Evolutionary conservation across 2,329 filamentous ascomycete species (phyloP).

Genomic region (Xylaria sp.): DNA sequence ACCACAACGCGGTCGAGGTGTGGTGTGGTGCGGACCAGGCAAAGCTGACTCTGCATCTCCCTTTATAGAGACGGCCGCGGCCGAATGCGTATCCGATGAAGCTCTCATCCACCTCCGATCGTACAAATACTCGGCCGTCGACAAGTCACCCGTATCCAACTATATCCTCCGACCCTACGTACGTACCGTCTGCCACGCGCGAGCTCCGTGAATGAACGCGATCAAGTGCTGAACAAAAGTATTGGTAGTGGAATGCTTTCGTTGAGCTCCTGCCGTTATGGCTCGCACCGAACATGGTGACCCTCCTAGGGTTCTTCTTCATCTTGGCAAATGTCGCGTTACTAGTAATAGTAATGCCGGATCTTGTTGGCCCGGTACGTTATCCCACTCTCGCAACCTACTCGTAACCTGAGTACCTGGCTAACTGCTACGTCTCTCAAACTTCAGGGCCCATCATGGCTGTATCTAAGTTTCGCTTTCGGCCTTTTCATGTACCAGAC

Average conservation of each 20-base stretch:
- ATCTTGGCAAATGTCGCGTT: slow-evolving; percentile 84
- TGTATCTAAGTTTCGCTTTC: slow-evolving; percentile 95
- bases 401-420: neutral
- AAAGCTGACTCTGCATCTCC: slow-evolving; percentile 32
- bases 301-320: slow-evolving; percentile 92
- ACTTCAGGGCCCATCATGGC: slow-evolving; percentile 81
- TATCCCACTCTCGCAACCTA: slow-evolving; percentile 17
- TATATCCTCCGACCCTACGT: slow-evolving; percentile 97
- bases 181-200: slow-evolving; percentile 55
- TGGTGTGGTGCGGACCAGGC: neutral
- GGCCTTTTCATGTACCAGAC: slow-evolving; percentile 99
- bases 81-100: slow-evolving; percentile 87
- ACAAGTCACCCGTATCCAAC: slow-evolving; percentile 92
- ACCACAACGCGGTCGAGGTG: neutral
- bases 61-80: slow-evolving; percentile 62
- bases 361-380: slow-evolving; percentile 87
- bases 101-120: slow-evolving; percentile 89
- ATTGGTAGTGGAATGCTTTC: slow-evolving; percentile 89
- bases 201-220: slow-evolving; percentile 12
- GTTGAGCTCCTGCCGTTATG: slow-evolving; percentile 93
- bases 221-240: slow-evolving; percentile 42
- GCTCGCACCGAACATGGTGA: slow-evolving; percentile 98
- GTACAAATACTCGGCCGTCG: slow-evolving; percentile 98
- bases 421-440: slow-evolving; percentile 27
- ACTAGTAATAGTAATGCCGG: slow-evolving; percentile 84